Base-by-base conservation (phyloP, 495 filamentous ascomycete species). In the Elaphomyces granulatus region DNA sequence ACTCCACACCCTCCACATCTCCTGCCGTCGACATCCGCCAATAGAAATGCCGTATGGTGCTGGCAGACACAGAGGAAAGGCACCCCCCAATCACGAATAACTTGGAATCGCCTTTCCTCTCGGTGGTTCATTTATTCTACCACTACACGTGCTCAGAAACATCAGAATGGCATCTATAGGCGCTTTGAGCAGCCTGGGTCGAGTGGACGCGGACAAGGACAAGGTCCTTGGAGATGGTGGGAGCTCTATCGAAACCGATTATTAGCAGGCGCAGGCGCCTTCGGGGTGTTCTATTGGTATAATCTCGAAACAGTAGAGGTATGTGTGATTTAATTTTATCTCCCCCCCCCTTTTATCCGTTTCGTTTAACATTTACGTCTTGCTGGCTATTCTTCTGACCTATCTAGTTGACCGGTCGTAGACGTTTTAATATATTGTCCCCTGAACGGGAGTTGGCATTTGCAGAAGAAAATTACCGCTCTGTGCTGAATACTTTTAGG, bases 231-330 rank as follows among this genome's bases (percentile, higher is more conserved):
- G n/a, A n/a, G 6, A 6, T 28, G 23, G 23, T 28, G 23, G 23
- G 23, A 6, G 6, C 6, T 28, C 12, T 28, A 28, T 28, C 23
- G 23, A 6, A 28, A 28, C 6, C 12, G 12, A 6, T 28, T 28
- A 12, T 6, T 28, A 6, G 23, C 23, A 12, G 23, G 23, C 23
- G 23, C 23, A 28, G 23, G 23, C 23, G 23, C 23, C 12, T 6
- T 28, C 12, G 23, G 23, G 12, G 6, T 28, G 18, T 75, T 88
- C 52, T 88, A 87, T 58, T 58, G 81, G 34, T 68, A 63, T 50
- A 80, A 93, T 48, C 60, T 81, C 8, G 84, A 96, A 47, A 72
- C 67, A 7, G 87, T 94, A 10, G 85, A 86, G 33, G 78, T 71
- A 50, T 32, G 50, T 36, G 14, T 34, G n/a, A 17, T 12, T 21